Percentiles rank a stretch among this genome's conserved stretches.
phyloP scores from a whole-genome alignment of 768 basidiomycete genomes.

The Sutorius australiensis region DNA sequence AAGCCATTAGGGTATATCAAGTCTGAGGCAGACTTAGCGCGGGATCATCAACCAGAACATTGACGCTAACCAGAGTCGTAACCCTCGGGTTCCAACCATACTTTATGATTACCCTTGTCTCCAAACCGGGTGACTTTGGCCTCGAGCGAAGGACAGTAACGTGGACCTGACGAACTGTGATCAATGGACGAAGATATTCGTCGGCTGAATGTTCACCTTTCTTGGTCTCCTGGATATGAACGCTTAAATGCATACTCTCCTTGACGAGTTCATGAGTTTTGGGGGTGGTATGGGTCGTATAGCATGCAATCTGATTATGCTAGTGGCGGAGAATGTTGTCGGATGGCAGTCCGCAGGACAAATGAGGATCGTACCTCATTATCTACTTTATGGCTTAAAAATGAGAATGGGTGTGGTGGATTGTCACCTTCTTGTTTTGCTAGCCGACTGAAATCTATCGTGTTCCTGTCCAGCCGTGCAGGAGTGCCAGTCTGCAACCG shows the following conservation, averaged over 20 bases:
- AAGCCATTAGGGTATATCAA: slow-evolving; percentile 89
- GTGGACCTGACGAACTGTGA: slow-evolving; percentile 53
- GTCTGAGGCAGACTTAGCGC: slow-evolving; percentile 40
- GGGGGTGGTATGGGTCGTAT: slow-evolving; percentile 67
- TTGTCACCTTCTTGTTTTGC: slow-evolving; percentile 64
- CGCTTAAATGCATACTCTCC: slow-evolving; percentile 70
- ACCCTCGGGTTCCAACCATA: slow-evolving; percentile 93
- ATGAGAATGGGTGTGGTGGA: slow-evolving; percentile 71
- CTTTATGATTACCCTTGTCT: slow-evolving; percentile 61
- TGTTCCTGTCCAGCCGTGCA: slow-evolving; percentile 65
- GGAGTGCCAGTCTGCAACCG: slow-evolving; percentile 87
- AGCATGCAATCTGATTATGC: slow-evolving; percentile 73
- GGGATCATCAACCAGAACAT: neutral
- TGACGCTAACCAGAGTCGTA: slow-evolving; percentile 72
- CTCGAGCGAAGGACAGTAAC: slow-evolving; percentile 90
- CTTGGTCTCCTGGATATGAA: slow-evolving; percentile 87
- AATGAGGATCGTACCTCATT: slow-evolving; percentile 51
- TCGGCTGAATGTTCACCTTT: slow-evolving; percentile 49
- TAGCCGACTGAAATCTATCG: slow-evolving; percentile 66
- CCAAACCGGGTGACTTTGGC: slow-evolving; percentile 81
- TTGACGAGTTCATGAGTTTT: slow-evolving; percentile 72
- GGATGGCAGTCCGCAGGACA: neutral
- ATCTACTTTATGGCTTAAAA: slow-evolving; percentile 59
- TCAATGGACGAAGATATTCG: neutral
- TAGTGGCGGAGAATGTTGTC: slow-evolving; percentile 26